Percentiles rank a stretch among this genome's conserved stretches.
Conservation (phyloP, 495 filamentous ascomycete species). For the Jackrogersella multiformis region DNA sequence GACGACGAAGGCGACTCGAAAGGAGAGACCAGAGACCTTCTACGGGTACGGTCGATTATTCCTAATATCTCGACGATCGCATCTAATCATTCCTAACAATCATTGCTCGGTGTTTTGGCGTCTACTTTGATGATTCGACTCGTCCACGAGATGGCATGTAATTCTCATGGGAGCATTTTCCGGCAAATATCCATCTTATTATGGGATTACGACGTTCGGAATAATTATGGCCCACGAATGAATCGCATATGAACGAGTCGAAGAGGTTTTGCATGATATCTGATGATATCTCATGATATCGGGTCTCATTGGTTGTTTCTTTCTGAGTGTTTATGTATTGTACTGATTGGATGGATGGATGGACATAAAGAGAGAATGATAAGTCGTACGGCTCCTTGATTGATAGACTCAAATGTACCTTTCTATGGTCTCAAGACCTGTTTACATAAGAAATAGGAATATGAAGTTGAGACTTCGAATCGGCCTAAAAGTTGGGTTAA, state of each 20-base stretch:
- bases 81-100: constrained; percentile 22
- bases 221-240: constrained; percentile 12
- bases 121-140: constrained; percentile 31
- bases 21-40: constrained; percentile 51
- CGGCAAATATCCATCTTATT: constrained; percentile 14
- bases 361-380: constrained; percentile 33
- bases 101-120: constrained; percentile 45
- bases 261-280: constrained; percentile 27
- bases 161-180: constrained; percentile 25
- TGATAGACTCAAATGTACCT: constrained; percentile 17
- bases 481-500: not conserved
- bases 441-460: constrained; percentile 5
- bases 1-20: constrained; percentile 58
- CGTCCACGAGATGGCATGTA: constrained; percentile 31
- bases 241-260: constrained; percentile 15
- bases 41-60: constrained; percentile 53
- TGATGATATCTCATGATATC: constrained; percentile 19
- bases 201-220: constrained; percentile 28
- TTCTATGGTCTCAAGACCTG: constrained; percentile 7
- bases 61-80: constrained; percentile 32
- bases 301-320: constrained; percentile 24
- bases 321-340: constrained; percentile 21
- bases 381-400: constrained; percentile 10
- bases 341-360: constrained; percentile 22
- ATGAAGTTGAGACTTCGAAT: not conserved